Percentiles rank a stretch among this genome's conserved stretches.
phyloP scores from a whole-genome alignment of 768 basidiomycete species.

The Boletus barrowsii region DNA sequence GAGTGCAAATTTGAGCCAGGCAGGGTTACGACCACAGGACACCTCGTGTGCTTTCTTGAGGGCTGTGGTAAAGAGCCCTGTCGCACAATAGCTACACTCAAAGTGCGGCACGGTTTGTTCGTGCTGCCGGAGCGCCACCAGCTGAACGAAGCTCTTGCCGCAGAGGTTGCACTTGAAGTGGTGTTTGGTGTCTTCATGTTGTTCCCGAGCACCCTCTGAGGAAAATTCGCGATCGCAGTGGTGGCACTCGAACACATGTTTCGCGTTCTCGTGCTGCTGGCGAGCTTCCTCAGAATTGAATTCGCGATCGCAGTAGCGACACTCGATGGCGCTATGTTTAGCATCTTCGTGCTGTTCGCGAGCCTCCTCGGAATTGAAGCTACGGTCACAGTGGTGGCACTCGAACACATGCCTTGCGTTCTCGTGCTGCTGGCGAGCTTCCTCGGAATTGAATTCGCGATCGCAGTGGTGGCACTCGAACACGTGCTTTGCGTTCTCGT shows the following conservation, averaged over 20 bases:
- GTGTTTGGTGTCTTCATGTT: constrained; percentile 14
- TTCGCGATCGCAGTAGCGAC: background rate
- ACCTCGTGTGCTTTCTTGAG: constrained; percentile 4
- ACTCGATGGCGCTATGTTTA: background rate
- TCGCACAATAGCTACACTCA: constrained; percentile 5
- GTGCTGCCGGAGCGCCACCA: background rate
- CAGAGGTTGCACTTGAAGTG: background rate
- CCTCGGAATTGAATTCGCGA: background rate
- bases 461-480: background rate
- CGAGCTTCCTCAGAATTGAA: constrained; percentile 4
- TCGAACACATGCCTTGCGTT: constrained; percentile 4
- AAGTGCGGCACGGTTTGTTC: background rate
- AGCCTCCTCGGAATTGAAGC: background rate
- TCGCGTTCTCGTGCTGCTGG: constrained; percentile 9
- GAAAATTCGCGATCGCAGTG: background rate
- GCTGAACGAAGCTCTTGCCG: background rate
- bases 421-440: constrained; percentile 8
- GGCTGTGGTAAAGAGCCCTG: background rate
- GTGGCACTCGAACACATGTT: background rate
- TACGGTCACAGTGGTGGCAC: background rate
- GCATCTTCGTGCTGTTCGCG: background rate
- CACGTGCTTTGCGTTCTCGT: constrained; percentile 10
- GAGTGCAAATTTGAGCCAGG: background rate
- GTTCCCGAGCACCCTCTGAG: background rate
- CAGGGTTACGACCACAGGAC: constrained; percentile 3